These are phyloP conservation scores for Fremontodendron californicum DNA, from an alignment of 345 rosid genomes.

Conservation along the genomic window DNA sequence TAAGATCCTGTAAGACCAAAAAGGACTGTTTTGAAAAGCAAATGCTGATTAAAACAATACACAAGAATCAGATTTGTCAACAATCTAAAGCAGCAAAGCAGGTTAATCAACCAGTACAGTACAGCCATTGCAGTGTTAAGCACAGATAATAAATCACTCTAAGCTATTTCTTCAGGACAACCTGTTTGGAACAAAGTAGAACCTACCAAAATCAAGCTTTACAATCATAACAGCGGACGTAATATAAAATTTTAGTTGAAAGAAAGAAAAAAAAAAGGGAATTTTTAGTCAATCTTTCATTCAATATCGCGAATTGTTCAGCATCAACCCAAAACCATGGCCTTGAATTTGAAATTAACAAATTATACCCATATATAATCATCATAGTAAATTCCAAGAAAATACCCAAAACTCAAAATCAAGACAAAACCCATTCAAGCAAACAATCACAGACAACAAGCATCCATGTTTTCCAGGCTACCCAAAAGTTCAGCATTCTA, in stretches of 20 bases:
- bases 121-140: not conserved
- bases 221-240: not conserved
- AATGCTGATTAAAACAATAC: not conserved
- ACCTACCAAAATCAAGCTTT: not conserved
- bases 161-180: not conserved
- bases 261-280: not conserved
- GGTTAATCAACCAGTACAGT: not conserved
- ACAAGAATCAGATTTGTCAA: not conserved
- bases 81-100: not conserved
- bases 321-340: not conserved
- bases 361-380: not conserved
- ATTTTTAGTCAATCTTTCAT: not conserved
- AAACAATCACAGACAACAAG: not conserved
- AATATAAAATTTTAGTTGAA: not conserved
- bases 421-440: not conserved
- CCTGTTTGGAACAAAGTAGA: not conserved
- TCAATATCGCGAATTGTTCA: not conserved
- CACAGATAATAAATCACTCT: not conserved
- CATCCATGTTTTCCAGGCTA: not conserved
- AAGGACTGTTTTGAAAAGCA: not conserved
- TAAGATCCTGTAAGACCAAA: not conserved
- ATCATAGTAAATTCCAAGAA: not conserved
- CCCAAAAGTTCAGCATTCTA: constrained; percentile 10
- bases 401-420: not conserved
- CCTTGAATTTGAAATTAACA: not conserved